phyloP scores from a whole-genome alignment of 441 rosid species.

The Oxalis stricta region DNA sequence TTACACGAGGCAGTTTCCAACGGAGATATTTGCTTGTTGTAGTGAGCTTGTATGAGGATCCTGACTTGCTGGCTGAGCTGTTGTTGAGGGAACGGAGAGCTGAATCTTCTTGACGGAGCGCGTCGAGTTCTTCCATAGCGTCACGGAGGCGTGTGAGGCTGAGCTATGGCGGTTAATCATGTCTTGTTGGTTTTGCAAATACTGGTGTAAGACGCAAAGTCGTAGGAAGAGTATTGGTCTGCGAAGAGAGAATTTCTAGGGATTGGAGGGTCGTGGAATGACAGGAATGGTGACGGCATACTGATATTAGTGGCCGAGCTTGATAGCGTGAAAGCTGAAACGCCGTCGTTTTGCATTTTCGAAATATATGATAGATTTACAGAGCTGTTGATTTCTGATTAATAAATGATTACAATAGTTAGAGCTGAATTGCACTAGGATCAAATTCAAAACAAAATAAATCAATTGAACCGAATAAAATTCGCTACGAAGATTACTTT shows the following conservation, averaged over 20 bases:
- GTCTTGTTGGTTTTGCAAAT: conserved; percentile 39
- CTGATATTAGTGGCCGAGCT: too few relatives aligned
- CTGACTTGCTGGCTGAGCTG: conserved; percentile 34
- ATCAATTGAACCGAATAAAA: too few relatives aligned
- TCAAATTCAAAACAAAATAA: too few relatives aligned
- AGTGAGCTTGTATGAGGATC: conserved; percentile 19
- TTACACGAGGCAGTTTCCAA: conserved; percentile 13
- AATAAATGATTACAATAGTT: neutral
- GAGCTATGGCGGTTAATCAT: conserved; percentile 29
- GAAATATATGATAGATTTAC: too few relatives aligned
- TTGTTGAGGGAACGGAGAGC: conserved; percentile 29
- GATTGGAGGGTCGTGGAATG: neutral
- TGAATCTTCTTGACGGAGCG: conserved; percentile 35
- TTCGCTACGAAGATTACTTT: too few relatives aligned
- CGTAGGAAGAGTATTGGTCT: conserved; percentile 6
- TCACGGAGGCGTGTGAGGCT: conserved; percentile 38
- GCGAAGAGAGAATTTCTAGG: neutral
- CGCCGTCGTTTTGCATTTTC: conserved; percentile 21
- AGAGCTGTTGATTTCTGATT: too few relatives aligned
- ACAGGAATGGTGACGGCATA: too few relatives aligned
- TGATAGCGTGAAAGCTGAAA: too few relatives aligned
- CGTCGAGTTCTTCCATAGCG: conserved; percentile 26
- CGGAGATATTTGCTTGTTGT: conserved; percentile 14
- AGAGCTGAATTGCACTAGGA: too few relatives aligned
- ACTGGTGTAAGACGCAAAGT: conserved; percentile 16